Evolutionary conservation across 352 stramenopile species (phyloP), one percentile per base, ranked within the genome.

Genomic region (Pythium rishiriense): DNA sequence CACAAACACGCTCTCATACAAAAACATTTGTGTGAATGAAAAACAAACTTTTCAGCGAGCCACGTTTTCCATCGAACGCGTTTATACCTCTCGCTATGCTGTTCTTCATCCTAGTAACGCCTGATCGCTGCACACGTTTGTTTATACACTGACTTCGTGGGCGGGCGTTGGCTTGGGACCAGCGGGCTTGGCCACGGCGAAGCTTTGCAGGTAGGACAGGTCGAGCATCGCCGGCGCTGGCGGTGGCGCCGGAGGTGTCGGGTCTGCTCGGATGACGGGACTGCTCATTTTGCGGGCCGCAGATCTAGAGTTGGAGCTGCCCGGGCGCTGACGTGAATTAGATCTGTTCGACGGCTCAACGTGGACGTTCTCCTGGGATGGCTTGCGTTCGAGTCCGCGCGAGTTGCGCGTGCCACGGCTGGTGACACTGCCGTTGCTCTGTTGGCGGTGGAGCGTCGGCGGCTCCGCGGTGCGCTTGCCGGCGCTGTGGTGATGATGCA

Each of bases 181-280:
- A 11, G 28, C 46, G 3, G 48, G 37, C 28, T 61, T 62, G 12
- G 61, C 29, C 12, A 33, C n/a, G 12, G 62, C 62, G 41, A 66
- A 70, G 1, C 26, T 47, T 21, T 70, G 64, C 21, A 70, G 37
- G 39, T 70, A 70, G 11, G 64, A 70, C 29, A 70, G 22, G 50
- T 70, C 64, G 4, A 70, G 42, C 48, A 64, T 50, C 12, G 43
- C 19, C 1, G 55, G 6, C 3, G 58, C 22, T 12, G 58, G 17
- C 14, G 49, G 7, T n/a, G 59, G 19, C 15, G 49, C 24, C 41
- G 41, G 11, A 8, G 41, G 19, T 26, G 41, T 14, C 37, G 37
- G 37, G 11, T 47, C 19, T 17, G n/a, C n/a, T 6, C n/a, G 41
- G 5, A 26, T 8, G 8, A 26, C 21, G 4, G 41, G 41, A 15